phyloP scores from a whole-genome alignment of 805 yeast genomes.

The Metschnikowia similis region DNA sequence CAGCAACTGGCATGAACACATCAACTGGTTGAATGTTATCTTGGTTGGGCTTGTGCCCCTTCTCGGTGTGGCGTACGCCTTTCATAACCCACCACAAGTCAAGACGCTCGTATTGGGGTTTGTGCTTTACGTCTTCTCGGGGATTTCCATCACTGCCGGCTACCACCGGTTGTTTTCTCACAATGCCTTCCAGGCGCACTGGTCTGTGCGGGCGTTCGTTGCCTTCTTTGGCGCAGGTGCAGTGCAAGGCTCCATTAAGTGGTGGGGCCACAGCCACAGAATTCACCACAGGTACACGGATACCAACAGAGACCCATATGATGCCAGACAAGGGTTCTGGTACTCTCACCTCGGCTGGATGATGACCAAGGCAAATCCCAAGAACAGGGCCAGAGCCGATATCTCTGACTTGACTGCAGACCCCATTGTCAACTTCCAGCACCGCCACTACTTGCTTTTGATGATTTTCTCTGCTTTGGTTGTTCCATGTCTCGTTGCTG shows the following conservation, averaged over 20 bases:
- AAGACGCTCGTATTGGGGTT: slow-evolving; percentile 54
- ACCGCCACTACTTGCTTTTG: slow-evolving; percentile 64
- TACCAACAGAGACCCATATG: slow-evolving; percentile 79
- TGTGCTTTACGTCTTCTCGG: slow-evolving; percentile 53
- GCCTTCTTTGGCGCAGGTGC: slow-evolving; percentile 82
- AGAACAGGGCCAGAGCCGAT: slow-evolving; percentile 76
- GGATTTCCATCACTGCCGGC: slow-evolving; percentile 79
- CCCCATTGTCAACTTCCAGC: slow-evolving; percentile 78
- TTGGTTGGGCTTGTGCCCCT: slow-evolving; percentile 61
- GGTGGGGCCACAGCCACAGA: slow-evolving; percentile 89
- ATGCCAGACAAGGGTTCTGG: slow-evolving; percentile 82
- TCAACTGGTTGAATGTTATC: slow-evolving; percentile 73
- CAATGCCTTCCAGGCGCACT: slow-evolving; percentile 61
- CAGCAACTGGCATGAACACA: slow-evolving; percentile 65
- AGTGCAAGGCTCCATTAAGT: slow-evolving; percentile 79
- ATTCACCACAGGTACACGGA: slow-evolving; percentile 85
- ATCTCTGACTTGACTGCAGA: slow-evolving; percentile 73
- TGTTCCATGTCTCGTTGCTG: slow-evolving; percentile 50
- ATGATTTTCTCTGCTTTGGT: slow-evolving; percentile 59
- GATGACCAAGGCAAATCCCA: slow-evolving; percentile 76
- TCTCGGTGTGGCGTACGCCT: slow-evolving; percentile 46
- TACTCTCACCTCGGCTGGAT: slow-evolving; percentile 85
- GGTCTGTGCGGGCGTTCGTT: slow-evolving; percentile 57
- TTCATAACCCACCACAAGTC: slow-evolving; percentile 44
- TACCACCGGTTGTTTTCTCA: slow-evolving; percentile 81